Conservation (phyloP, 1,139 yeast species). For the Kodamaea sp. region DNA sequence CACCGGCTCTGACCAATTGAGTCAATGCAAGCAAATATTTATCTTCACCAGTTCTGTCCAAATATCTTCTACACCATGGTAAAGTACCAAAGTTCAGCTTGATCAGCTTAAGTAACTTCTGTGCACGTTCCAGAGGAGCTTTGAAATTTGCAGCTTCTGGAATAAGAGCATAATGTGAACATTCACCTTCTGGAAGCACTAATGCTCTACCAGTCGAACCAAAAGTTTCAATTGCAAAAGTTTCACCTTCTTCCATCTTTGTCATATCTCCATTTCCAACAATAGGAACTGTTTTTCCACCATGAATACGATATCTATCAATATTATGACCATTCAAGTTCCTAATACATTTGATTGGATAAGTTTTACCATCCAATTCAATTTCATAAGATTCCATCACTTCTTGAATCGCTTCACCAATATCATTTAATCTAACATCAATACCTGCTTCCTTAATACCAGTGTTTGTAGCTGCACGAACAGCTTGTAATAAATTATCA, state of each 20-base stretch:
- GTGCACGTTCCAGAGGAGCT: slow-evolving; percentile 64
- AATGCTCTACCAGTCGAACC: slow-evolving; percentile 96
- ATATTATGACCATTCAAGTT: slow-evolving; percentile 95
- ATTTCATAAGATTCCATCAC: slow-evolving; percentile 96
- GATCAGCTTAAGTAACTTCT: slow-evolving; percentile 61
- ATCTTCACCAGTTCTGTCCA: slow-evolving; percentile 89
- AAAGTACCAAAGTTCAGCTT: slow-evolving; percentile 84
- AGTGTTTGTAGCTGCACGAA: slow-evolving; percentile 87
- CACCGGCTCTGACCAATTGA: slow-evolving; percentile 78
- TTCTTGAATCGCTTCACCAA: slow-evolving; percentile 95
- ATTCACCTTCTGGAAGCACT: slow-evolving; percentile 83
- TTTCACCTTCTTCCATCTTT: slow-evolving; percentile 98
- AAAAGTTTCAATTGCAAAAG: slow-evolving; percentile 96
- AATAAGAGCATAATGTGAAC: slow-evolving; percentile 84
- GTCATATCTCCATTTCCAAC: slow-evolving; percentile 90
- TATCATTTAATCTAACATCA: slow-evolving; percentile 90
- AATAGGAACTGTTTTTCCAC: slow-evolving; percentile 94
- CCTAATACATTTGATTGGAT: slow-evolving; percentile 83
- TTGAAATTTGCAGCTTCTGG: slow-evolving; percentile 39
- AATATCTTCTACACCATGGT: slow-evolving; percentile 94
- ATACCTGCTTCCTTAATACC: slow-evolving; percentile 93
- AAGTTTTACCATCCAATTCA: slow-evolving; percentile 80
- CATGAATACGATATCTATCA: slow-evolving; percentile 78
- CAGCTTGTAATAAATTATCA: slow-evolving; percentile 78
- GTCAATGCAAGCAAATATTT: slow-evolving; percentile 87